Conservation (phyloP, 2,329 filamentous ascomycete species). For the Colletotrichum siamense region DNA sequence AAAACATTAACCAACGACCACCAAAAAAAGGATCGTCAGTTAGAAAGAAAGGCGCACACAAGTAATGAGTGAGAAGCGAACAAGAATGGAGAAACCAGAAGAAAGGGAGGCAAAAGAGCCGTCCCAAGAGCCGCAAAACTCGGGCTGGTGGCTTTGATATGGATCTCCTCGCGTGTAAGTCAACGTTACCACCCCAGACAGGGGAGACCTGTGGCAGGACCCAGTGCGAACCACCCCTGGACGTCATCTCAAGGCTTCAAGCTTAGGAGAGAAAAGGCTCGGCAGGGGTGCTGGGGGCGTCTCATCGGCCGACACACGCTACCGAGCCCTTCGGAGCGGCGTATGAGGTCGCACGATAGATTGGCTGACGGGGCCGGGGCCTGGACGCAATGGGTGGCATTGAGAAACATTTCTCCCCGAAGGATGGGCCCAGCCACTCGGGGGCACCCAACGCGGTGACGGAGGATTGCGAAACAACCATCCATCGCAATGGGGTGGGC, state of each 20-base stretch:
- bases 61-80: slow-evolving; percentile 14
- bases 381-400: neutral
- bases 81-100: slow-evolving; percentile 1
- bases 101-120: neutral
- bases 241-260: neutral
- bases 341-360: neutral
- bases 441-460: neutral
- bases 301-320: slow-evolving; percentile 16
- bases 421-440: neutral
- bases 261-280: neutral
- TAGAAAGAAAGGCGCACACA: slow-evolving; percentile 15
- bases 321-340: neutral
- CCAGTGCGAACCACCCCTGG: neutral
- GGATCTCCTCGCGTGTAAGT: slow-evolving; percentile 14
- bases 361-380: neutral
- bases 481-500: neutral
- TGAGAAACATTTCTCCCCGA: neutral
- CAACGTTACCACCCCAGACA: neutral
- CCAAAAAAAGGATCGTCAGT: slow-evolving; percentile 4
- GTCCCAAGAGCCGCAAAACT: neutral
- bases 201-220: neutral
- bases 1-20: neutral
- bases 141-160: slow-evolving; percentile 2
- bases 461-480: slow-evolving; percentile 1
- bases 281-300: slow-evolving; percentile 12